phyloP scores from a whole-genome alignment of 441 rosid species.

The Corymbia citriodora region DNA sequence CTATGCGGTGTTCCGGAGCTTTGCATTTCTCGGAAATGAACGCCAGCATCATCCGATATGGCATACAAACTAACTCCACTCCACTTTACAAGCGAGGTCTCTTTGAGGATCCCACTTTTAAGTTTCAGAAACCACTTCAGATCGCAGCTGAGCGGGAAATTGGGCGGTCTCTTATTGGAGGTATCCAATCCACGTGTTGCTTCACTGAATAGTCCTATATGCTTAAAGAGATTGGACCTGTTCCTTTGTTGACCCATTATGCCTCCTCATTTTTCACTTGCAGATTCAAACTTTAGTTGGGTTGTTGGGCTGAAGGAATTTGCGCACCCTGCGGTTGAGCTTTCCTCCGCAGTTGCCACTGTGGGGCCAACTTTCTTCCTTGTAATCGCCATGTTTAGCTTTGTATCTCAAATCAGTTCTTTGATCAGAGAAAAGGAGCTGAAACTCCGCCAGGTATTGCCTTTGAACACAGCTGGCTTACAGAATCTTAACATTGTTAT shows the following conservation, averaged over 20 bases:
- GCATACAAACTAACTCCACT: constrained; percentile 84
- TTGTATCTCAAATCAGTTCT: constrained; percentile 73
- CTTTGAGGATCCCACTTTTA: constrained; percentile 81
- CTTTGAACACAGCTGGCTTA: background rate
- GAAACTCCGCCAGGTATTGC: constrained; percentile 85
- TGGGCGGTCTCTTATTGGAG: constrained; percentile 72
- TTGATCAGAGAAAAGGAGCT: constrained; percentile 85
- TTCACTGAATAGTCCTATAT: background rate
- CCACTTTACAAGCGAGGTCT: constrained; percentile 42
- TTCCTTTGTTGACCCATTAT: background rate
- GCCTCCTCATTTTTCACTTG: background rate
- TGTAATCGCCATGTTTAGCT: constrained; percentile 85
- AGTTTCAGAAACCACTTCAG: constrained; percentile 87
- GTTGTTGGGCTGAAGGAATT: constrained; percentile 68
- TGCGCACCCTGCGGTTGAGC: constrained; percentile 54
- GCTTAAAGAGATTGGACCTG: background rate
- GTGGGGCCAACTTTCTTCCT: constrained; percentile 80
- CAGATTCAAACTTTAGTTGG: constrained; percentile 71
- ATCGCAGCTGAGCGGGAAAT: constrained; percentile 94
- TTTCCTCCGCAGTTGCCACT: constrained; percentile 22
- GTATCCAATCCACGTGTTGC: constrained; percentile 16
- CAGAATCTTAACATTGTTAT: background rate
- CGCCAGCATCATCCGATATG: constrained; percentile 59
- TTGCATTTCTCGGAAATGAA: constrained; percentile 60
- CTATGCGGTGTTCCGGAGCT: constrained; percentile 65